Conservation (phyloP, 1,284 basidiomycete genomes). For the Anthracocystis walkeri region DNA sequence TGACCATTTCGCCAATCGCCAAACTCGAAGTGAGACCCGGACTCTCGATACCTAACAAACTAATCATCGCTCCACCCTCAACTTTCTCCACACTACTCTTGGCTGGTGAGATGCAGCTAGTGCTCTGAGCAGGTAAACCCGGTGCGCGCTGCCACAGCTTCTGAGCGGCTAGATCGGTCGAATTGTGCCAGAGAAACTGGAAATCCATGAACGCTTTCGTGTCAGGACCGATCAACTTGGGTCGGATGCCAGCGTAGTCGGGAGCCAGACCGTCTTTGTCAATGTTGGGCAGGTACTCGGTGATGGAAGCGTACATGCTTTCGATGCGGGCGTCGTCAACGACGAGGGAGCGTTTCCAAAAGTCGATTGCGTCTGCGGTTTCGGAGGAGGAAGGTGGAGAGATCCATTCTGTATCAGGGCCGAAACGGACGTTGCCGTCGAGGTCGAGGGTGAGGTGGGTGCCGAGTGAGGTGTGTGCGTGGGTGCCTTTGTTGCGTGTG, state of each 20-base stretch:
- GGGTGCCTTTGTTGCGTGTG: slow-evolving; percentile 48
- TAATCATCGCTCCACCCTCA: slow-evolving; percentile 58
- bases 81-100: slow-evolving; percentile 13
- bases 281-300: slow-evolving; percentile 80
- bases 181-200: slow-evolving; percentile 69
- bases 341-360: slow-evolving; percentile 51
- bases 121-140: slow-evolving; percentile 15
- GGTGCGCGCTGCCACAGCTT: slow-evolving; percentile 60
- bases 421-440: slow-evolving; percentile 87
- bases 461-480: slow-evolving; percentile 65
- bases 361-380: slow-evolving; percentile 38
- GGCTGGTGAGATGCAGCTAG: slow-evolving; percentile 22
- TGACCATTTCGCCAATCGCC: slow-evolving; percentile 72
- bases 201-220: slow-evolving; percentile 86
- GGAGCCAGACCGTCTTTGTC: slow-evolving; percentile 77
- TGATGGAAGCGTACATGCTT: slow-evolving; percentile 61
- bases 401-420: slow-evolving; percentile 92
- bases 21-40: slow-evolving; percentile 73
- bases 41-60: slow-evolving; percentile 74
- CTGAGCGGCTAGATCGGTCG: slow-evolving; percentile 47
- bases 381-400: slow-evolving; percentile 54
- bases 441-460: slow-evolving; percentile 76
- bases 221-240: slow-evolving; percentile 83
- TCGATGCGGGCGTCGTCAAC: slow-evolving; percentile 55
- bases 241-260: slow-evolving; percentile 91